Evolutionary conservation across 208 protist genomes (phyloP).

Genomic region (Leishmania lainsoni): DNA sequence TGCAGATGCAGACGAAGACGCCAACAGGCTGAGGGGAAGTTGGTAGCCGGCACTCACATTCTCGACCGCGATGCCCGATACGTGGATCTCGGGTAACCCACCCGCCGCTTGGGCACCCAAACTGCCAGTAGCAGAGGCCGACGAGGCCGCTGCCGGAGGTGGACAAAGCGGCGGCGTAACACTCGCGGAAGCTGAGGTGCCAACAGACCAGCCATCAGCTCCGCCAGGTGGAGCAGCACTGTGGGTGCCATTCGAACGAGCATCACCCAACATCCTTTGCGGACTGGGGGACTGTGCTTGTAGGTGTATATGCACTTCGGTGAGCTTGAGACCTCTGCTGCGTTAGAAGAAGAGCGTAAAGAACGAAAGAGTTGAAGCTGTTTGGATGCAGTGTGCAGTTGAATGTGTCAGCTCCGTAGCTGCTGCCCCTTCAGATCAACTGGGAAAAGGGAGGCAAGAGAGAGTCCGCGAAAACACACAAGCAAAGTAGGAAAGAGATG

Average conservation of each 20-base stretch:
- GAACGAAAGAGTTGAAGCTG: neutral
- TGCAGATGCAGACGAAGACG: neutral
- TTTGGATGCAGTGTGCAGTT: neutral
- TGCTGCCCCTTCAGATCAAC: neutral
- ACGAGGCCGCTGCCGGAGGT: neutral
- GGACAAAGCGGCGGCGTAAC: neutral
- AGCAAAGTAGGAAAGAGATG: neutral
- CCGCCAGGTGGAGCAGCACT: neutral
- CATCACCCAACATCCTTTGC: neutral
- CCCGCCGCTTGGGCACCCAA: neutral
- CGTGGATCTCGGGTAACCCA: neutral
- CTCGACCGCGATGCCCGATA: neutral
- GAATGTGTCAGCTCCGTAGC: neutral
- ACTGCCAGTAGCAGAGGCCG: neutral
- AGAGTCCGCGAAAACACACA: neutral
- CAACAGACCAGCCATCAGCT: constrained; percentile 4
- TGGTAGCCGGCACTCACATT: neutral
- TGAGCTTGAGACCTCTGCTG: neutral
- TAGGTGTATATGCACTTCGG: neutral
- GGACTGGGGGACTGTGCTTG: neutral
- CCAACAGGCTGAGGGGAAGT: neutral
- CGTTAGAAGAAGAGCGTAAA: neutral
- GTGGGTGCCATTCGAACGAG: neutral
- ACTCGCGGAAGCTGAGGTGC: neutral
- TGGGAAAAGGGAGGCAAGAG: neutral